Evolutionary conservation across 148 eudicot genomes (phyloP).

Genomic region (Agrostemma githago): DNA sequence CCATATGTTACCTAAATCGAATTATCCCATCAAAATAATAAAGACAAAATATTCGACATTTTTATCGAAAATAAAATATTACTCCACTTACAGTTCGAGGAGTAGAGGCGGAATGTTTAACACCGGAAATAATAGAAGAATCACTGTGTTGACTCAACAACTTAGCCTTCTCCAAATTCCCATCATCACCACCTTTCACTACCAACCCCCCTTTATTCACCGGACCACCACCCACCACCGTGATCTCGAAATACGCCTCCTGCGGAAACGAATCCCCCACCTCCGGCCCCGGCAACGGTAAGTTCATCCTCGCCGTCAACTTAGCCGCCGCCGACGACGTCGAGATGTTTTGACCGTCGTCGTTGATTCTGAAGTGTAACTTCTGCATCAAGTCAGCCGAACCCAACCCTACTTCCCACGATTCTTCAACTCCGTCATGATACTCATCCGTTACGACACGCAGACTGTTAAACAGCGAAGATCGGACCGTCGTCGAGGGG

Average conservation of each 20-base stretch:
- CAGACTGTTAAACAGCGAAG: conserved; percentile 28
- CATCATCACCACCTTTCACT: conserved; percentile 2
- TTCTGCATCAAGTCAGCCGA: conserved; percentile 74
- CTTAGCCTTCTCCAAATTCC: conserved; percentile 43
- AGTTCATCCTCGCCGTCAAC: conserved; percentile 36
- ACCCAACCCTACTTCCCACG: conserved; percentile 72
- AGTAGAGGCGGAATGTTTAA: not conserved
- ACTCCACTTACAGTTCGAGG: not conserved
- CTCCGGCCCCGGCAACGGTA: conserved; percentile 84
- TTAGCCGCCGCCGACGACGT: conserved; percentile 14
- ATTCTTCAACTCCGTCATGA: conserved; percentile 34
- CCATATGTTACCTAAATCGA: too few species aligned
- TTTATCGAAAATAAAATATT: too few species aligned
- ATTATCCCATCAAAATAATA: too few species aligned
- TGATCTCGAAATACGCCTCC: conserved; percentile 84
- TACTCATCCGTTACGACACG: conserved; percentile 11
- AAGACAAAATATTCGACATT: too few species aligned
- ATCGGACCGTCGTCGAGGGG: conserved; percentile 34
- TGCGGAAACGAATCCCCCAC: conserved; percentile 65
- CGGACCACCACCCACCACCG: conserved; percentile 16
- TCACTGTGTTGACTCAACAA: conserved; percentile 35
- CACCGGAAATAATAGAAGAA: conserved; percentile 13
- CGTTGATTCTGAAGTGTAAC: conserved; percentile 40
- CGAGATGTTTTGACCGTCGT: conserved; percentile 11
- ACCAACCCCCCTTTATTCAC: conserved; percentile 21